Evolutionary conservation across 148 eudicot species (phyloP).

Genomic region (Vaccinium macrocarpon): DNA sequence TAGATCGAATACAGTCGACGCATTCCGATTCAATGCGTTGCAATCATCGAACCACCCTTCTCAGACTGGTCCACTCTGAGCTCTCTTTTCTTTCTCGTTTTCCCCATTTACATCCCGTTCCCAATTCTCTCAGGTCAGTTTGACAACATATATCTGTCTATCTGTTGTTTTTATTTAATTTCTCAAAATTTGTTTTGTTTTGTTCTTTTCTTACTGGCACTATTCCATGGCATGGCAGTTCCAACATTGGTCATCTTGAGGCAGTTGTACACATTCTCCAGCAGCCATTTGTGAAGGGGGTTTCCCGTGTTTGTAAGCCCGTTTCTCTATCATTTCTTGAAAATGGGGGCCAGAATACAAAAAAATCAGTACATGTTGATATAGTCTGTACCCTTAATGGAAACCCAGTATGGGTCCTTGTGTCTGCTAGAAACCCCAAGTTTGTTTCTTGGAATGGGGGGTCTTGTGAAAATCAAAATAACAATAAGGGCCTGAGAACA

Average conservation of each 20-base stretch:
- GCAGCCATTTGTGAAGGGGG: constrained; percentile 71
- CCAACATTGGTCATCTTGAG: constrained; percentile 85
- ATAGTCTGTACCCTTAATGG: constrained; percentile 70
- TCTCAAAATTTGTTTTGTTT: not conserved
- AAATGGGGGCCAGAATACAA: constrained; percentile 11
- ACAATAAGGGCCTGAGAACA: constrained; percentile 45
- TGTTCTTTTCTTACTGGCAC: not conserved
- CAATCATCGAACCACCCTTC: constrained; percentile 39
- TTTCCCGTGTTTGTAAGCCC: constrained; percentile 86
- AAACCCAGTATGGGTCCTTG: constrained; percentile 79
- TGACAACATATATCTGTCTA: not conserved
- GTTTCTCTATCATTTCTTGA: constrained; percentile 32
- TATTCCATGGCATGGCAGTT: constrained; percentile 33
- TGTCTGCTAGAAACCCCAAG: constrained; percentile 86
- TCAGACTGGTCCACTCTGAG: constrained; percentile 67
- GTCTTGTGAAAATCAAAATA: constrained; percentile 14
- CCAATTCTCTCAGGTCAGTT: constrained; percentile 34
- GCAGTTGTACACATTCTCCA: constrained; percentile 69
- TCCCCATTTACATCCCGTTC: constrained; percentile 13
- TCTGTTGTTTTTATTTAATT: not conserved
- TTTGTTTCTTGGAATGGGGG: constrained; percentile 62
- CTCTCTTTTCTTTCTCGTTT: constrained; percentile 57
- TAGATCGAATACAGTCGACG: constrained; percentile 29
- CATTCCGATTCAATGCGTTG: too few species aligned
- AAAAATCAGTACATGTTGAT: constrained; percentile 53